These are phyloP conservation scores for Hanseniaspora valbyensis DNA, from an alignment of 805 yeast genomes.

Conservation along the genomic window DNA sequence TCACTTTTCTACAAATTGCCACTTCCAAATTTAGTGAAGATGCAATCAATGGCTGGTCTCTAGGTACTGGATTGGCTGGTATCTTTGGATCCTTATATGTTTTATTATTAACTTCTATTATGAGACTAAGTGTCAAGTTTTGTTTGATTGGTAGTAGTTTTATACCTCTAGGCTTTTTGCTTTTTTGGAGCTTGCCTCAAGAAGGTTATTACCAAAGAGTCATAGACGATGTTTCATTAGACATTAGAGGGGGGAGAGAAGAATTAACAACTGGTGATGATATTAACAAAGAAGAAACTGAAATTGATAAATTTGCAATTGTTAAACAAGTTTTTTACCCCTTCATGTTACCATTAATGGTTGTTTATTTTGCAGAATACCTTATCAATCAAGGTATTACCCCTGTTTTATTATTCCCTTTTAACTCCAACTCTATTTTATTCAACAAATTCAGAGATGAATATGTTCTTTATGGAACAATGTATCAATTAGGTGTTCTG, in stretches of 20 bases:
- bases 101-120: constrained; percentile 59
- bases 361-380: constrained; percentile 81
- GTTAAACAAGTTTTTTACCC: constrained; percentile 40
- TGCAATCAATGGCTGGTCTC: constrained; percentile 77
- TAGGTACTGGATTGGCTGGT: constrained; percentile 97
- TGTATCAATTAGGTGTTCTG: constrained; percentile 88
- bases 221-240: no score
- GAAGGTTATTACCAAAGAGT: no score
- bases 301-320: constrained; percentile 21
- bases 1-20: constrained; percentile 77
- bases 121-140: constrained; percentile 42
- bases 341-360: constrained; percentile 70
- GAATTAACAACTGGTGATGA: not conserved
- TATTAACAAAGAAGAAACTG: constrained; percentile 27
- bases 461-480: constrained; percentile 80
- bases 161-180: constrained; percentile 43
- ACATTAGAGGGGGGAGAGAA: not conserved
- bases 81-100: constrained; percentile 66
- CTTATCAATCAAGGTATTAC: constrained; percentile 83
- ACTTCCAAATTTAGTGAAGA: constrained; percentile 45
- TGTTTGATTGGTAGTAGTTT: constrained; percentile 50
- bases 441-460: constrained; percentile 66
- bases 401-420: constrained; percentile 74
- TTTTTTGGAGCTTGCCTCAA: constrained; percentile 26
- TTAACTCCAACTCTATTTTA: constrained; percentile 43